Evolutionary conservation across 1,284 basidiomycete species (phyloP), one percentile per base, ranked within the genome.

Genomic region (Fomes fomentarius): DNA sequence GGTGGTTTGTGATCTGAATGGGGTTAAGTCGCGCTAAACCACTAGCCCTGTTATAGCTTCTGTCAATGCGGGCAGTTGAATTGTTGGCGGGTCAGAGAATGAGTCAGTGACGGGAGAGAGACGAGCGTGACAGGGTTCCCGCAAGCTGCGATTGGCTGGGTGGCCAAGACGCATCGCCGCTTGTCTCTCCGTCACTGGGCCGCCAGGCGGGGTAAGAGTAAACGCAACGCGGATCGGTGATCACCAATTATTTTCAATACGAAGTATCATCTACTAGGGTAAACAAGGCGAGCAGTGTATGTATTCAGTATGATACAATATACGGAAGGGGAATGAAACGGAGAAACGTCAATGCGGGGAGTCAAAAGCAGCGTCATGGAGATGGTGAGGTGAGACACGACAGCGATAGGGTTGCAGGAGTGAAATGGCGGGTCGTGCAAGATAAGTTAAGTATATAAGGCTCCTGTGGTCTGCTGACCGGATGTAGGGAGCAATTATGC

Each of bases 301-400:
- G 53, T 58, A 58, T 56, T 53, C 58, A 58, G n/a, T n/a, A 47
- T 61, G 59, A 61, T 61, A 61, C 59, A 61, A 46, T 52, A 51
- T 52, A n/a, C n/a, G n/a, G 47, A 34, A 42, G 41, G 45, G 28
- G 28, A 42, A 46, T 17, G 31, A 40, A 28, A 39, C 43, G 17
- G 19, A 4, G 26, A n/a, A 28, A 45, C 37, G 55, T 50, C 40
- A 46, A 22, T 47, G 49, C 45, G 42, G 41, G n/a, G 39, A 21
- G 38, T 38, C 28, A 30, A 34, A 30, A 31, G 41, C n/a, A 17
- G 19, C 24, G 21, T 11, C 5, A n/a, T 38, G 17, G 15, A 40
- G 12, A 24, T 17, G 38, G 5, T 8, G 37, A n/a, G n/a, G n/a
- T n/a, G 39, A 31, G 40, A 24, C 15, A 46, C 35, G 48, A 47